Percentiles rank a stretch among this genome's conserved stretches.
phyloP scores from a whole-genome alignment of 2,329 filamentous ascomycete genomes.

The Fusarium sp. region DNA sequence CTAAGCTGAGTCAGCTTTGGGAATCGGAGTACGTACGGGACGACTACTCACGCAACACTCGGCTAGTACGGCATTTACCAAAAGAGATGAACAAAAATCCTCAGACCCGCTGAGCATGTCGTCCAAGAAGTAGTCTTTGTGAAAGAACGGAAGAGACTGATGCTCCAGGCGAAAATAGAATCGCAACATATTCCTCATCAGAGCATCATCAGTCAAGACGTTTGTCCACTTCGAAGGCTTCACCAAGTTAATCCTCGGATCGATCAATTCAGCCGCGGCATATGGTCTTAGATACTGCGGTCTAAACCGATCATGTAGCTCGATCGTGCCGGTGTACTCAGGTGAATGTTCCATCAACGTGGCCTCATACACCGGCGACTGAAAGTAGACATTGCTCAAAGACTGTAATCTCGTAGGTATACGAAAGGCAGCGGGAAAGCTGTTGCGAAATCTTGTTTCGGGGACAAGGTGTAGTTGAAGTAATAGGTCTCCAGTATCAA shows the following conservation, averaged over 20 bases:
- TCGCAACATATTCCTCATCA: neutral
- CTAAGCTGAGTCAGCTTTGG: too few species aligned
- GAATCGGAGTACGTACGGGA: too few species aligned
- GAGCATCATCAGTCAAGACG: neutral
- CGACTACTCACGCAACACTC: neutral
- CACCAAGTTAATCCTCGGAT: neutral
- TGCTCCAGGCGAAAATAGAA: neutral
- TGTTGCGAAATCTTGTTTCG: neutral
- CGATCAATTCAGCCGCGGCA: neutral
- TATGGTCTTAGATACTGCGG: neutral
- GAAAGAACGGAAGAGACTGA: neutral
- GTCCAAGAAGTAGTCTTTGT: neutral
- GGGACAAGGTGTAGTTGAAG: neutral
- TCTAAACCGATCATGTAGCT: neutral
- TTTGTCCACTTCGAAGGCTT: neutral
- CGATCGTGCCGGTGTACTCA: neutral
- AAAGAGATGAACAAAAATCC: neutral
- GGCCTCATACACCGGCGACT: neutral
- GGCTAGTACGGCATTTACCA: neutral
- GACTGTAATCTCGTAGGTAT: neutral
- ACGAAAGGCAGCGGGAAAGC: neutral
- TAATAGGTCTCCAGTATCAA: neutral
- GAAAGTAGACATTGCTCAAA: neutral
- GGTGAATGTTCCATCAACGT: neutral
- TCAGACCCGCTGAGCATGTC: neutral